Conservation (phyloP, 2,329 filamentous ascomycete species). For the Ophiostoma angusticollis region DNA sequence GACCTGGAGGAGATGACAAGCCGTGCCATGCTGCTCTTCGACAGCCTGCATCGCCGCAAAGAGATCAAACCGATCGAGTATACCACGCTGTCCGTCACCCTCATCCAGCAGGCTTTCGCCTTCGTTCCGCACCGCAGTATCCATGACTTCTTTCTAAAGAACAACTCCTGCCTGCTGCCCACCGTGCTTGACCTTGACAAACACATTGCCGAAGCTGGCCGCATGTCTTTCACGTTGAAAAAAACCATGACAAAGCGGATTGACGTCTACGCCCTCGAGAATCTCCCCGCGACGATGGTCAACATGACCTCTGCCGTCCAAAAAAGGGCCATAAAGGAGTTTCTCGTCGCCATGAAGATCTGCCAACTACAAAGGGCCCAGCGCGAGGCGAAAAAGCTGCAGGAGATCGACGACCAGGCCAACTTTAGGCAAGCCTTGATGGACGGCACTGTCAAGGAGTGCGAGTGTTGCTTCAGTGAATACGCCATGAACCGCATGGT, state of each 20-base stretch:
- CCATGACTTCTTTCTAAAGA: constrained; percentile 12
- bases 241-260: constrained; percentile 15
- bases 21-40: constrained; percentile 12
- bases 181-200: constrained; percentile 23
- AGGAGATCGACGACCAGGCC: constrained; percentile 24
- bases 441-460: constrained; percentile 49
- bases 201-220: constrained; percentile 14
- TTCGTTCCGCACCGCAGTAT: constrained; percentile 19
- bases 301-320: constrained; percentile 9
- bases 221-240: constrained; percentile 20
- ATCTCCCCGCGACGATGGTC: constrained; percentile 13
- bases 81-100: constrained; percentile 9
- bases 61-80: constrained; percentile 12
- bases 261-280: constrained; percentile 12
- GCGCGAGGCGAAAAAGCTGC: constrained; percentile 15
- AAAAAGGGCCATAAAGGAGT: constrained; percentile 26
- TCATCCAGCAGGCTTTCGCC: constrained; percentile 26
- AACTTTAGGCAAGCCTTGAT: constrained; percentile 31
- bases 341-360: constrained; percentile 24
- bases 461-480: constrained; percentile 60
- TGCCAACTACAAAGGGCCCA: constrained; percentile 16
- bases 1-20: constrained; percentile 5
- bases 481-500: constrained; percentile 54
- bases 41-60: constrained; percentile 14
- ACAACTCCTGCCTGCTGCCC: constrained; percentile 21